A percentile compares a stretch with the other conserved stretches of the same genome.
phyloP scores from a whole-genome alignment of 2,329 filamentous ascomycete genomes.

The Biscogniauxia sp. region DNA sequence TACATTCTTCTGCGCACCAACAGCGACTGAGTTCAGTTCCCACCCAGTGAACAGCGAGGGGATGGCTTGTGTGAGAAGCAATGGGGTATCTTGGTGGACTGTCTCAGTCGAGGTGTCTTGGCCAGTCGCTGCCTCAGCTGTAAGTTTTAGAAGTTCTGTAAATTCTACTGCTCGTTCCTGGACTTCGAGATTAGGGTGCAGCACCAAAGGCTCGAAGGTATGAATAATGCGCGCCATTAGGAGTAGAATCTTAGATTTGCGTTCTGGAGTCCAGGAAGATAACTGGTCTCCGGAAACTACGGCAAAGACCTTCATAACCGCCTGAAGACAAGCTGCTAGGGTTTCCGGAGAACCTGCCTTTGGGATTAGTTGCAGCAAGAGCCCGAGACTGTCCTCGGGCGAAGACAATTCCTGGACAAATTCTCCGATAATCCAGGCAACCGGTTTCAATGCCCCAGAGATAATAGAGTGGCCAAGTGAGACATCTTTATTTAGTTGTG shows the following conservation, averaged over 20 bases:
- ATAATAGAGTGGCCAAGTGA: conserved; percentile 55
- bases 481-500: conserved; percentile 52
- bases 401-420: conserved; percentile 71
- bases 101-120: conserved; percentile 59
- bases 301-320: conserved; percentile 81
- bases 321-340: conserved; percentile 78
- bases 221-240: conserved; percentile 80
- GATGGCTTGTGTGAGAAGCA: conserved; percentile 86
- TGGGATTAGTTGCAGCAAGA: conserved; percentile 67
- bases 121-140: conserved; percentile 72
- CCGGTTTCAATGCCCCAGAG: conserved; percentile 68
- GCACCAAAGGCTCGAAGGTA: conserved; percentile 73
- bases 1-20: conserved; percentile 80
- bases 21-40: conserved; percentile 88
- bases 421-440: conserved; percentile 86
- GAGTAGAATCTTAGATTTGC: conserved; percentile 72
- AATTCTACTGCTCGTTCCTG: conserved; percentile 95
- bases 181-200: conserved; percentile 86
- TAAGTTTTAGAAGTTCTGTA: conserved; percentile 82
- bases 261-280: conserved; percentile 67
- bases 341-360: conserved; percentile 59
- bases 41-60: conserved; percentile 82
- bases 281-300: conserved; percentile 64
- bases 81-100: conserved; percentile 64
- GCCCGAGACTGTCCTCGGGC: conserved; percentile 70